Evolutionary conservation across 805 yeast species (phyloP).

Genomic region (Komagataella phaffii): DNA sequence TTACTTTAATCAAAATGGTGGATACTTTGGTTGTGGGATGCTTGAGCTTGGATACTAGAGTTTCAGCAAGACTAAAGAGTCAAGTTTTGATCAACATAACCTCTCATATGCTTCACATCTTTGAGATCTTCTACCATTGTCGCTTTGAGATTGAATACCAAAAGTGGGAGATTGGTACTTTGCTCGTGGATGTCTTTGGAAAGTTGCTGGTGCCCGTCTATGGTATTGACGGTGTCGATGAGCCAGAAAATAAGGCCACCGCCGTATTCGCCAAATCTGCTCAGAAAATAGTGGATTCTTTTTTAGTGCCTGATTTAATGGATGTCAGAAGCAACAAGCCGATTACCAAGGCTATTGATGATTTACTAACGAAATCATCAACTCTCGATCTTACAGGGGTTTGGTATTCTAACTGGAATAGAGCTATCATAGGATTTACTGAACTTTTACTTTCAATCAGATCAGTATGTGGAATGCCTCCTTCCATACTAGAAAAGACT

Average conservation of each 20-base stretch:
- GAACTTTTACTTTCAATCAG: conserved; percentile 45
- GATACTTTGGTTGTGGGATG: conserved; percentile 39
- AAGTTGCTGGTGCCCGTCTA: conserved; percentile 39
- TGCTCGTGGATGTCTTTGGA: conserved; percentile 39
- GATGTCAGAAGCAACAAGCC: conserved; percentile 43
- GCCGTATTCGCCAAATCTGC: conserved; percentile 39
- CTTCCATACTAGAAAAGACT: conserved; percentile 53
- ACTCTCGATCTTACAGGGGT: conserved; percentile 29
- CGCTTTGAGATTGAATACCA: conserved; percentile 43
- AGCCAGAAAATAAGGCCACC: conserved; percentile 28
- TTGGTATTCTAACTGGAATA: conserved; percentile 36
- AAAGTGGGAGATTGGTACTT: conserved; percentile 45
- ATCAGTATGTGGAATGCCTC: conserved; percentile 27
- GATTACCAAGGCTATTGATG: conserved; percentile 33
- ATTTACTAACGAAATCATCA: conserved; percentile 19
- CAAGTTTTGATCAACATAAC: conserved; percentile 42
- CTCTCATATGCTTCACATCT: conserved; percentile 47
- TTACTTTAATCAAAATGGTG: conserved; percentile 42
- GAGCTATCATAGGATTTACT: conserved; percentile 39
- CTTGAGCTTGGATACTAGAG: conserved; percentile 21
- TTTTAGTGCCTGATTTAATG: conserved; percentile 36
- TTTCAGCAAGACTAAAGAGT: conserved; percentile 29
- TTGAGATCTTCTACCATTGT: conserved; percentile 67
- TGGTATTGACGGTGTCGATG: conserved; percentile 30
- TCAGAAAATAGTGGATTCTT: conserved; percentile 34